Evolutionary conservation across 1,284 basidiomycete species (phyloP), one percentile per base, ranked within the genome.

Genomic region (Irpex rosettiformis): DNA sequence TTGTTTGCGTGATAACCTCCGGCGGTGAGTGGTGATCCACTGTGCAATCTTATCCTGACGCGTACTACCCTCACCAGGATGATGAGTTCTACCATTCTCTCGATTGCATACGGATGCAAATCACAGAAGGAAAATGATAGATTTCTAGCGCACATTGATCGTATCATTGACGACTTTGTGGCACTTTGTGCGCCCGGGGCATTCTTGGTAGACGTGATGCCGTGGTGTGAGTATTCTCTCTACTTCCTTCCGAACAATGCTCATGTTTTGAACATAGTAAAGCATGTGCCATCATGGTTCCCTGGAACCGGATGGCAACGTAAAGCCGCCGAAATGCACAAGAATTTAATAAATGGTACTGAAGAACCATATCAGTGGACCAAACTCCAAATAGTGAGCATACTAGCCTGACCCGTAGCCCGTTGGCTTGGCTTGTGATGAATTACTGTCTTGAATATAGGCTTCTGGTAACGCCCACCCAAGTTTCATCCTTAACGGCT

Each of bases 61-160:
- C 45, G 37, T 18, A 49, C 13, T 30, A 25, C 11, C 6, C 7
- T 21, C 8, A 16, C 16, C 16, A 63, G 63, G n/a, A 56, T 61
- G 22, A 55, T 62, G 1, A 61, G 62, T 4, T 45, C 58, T 6
- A 57, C 62, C 54, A 62, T 65, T 21, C 45, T 66, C 40, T 47
- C 52, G n/a, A 59, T 67, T 13, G 55, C 61, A n/a, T 60, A 67
- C 52, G 66, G 66, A 3, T 61, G 62, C 52, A 57, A 58, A 21
- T 52, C 55, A 2, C 53, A 58, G n/a, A 54, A 55, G 6, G 62
- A 59, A 7, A 45, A 56, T 29, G 61, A 66, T 33, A 52, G 55
- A 16, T 57, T 62, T 49, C 33, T 62, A 27, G 22, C 45, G 11
- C 25, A 59, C 29, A 58, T 59, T 6, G 63, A 65, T 40, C 43